phyloP scores from a whole-genome alignment of 345 rosid genomes.

The Eutrema yunnanense region DNA sequence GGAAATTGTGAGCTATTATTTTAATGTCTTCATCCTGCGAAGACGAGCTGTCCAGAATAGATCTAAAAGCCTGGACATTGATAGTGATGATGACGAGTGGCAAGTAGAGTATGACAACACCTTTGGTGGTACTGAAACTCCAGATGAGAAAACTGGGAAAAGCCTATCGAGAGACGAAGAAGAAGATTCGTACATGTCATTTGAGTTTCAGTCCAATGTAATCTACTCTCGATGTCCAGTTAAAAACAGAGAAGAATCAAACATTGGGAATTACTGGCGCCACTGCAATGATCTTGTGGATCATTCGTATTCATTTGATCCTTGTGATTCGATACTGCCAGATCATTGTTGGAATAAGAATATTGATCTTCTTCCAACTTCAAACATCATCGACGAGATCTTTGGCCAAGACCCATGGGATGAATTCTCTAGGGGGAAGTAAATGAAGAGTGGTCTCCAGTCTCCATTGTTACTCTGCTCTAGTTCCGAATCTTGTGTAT shows the following conservation, averaged over 20 bases:
- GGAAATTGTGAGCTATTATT: constrained; percentile 72
- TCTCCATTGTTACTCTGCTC: constrained; percentile 1
- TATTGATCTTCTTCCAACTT: constrained; percentile 61
- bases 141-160: constrained; percentile 37
- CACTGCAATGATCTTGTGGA: constrained; percentile 32
- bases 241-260: constrained; percentile 18
- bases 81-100: constrained; percentile 90
- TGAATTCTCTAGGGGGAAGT: constrained; percentile 21
- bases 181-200: constrained; percentile 48
- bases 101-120: constrained; percentile 33
- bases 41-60: constrained; percentile 69
- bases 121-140: constrained; percentile 22
- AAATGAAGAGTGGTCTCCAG: constrained; percentile 3
- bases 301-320: constrained; percentile 38
- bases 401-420: constrained; percentile 43
- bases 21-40: constrained; percentile 62
- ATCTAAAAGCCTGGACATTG: constrained; percentile 42
- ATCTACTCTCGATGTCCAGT: constrained; percentile 16
- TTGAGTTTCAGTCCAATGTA: constrained; percentile 37
- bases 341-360: constrained; percentile 35
- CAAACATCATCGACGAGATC: constrained; percentile 65
- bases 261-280: constrained; percentile 24
- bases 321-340: constrained; percentile 34
- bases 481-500: constrained; percentile 10
- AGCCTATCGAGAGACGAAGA: constrained; percentile 14